phyloP scores from a whole-genome alignment of 2,329 filamentous ascomycete species.

The Incumbomyces lentus region DNA sequence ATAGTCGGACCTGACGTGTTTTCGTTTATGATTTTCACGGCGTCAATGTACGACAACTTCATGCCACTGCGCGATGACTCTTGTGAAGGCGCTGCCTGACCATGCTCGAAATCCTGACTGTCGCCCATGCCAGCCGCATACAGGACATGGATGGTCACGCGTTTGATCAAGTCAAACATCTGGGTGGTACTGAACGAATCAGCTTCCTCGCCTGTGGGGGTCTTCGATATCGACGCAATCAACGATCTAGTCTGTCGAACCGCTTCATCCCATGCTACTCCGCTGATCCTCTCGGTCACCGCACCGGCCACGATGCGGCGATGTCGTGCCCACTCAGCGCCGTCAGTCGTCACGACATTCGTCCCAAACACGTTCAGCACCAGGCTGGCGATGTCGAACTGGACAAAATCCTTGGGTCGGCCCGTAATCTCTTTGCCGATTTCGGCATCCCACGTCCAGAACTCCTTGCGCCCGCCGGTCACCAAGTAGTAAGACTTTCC shows the following conservation, averaged over 20 bases:
- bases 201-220: too few species aligned
- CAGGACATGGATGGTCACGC: conserved; percentile 31
- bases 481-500: conserved; percentile 25
- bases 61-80: conserved; percentile 11
- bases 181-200: conserved; percentile 14
- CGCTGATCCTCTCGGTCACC: conserved; percentile 29
- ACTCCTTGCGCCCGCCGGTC: conserved; percentile 20
- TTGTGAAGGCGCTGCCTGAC: conserved; percentile 18
- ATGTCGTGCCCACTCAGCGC: conserved; percentile 27
- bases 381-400: conserved; percentile 19
- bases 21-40: conserved; percentile 24
- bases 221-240: conserved; percentile 19
- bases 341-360: conserved; percentile 25
- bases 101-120: conserved; percentile 18
- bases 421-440: conserved; percentile 24
- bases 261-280: conserved; percentile 27
- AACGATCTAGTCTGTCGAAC: conserved; percentile 25
- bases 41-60: conserved; percentile 25
- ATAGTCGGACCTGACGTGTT: conserved; percentile 24
- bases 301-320: conserved; percentile 28
- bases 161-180: conserved; percentile 22
- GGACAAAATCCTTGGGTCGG: conserved; percentile 28
- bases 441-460: conserved; percentile 24
- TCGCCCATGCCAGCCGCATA: conserved; percentile 27
- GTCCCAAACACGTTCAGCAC: conserved; percentile 27